Evolutionary conservation across 441 rosid species (phyloP), one percentile per base, ranked within the genome.

Genomic region (Mallotus repandus): DNA sequence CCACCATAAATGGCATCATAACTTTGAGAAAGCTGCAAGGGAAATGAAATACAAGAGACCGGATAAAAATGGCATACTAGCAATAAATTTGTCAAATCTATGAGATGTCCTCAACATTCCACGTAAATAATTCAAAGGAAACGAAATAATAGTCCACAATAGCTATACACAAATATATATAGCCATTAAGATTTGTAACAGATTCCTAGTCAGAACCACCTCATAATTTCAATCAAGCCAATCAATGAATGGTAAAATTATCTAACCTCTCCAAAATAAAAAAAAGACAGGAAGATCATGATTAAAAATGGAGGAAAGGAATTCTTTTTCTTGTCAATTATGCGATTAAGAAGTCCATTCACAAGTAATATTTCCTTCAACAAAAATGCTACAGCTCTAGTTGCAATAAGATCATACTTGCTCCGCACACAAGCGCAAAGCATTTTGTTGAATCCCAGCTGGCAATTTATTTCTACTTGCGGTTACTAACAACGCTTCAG

Each of bases 1-100:
- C 99, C 99, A 73, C 97, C 98, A 60, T 66, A 87, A 74, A 60
- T 65, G 5, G 94, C 80, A 79, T 95, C 99, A 61, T 89, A 95
- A 80, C 86, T 91, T 64, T 75, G 74, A 38, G 96, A 92, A 80
- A 94, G 91, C 99, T 94, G 83, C 63, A 79, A 85, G n/a, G 70
- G 50, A 73, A 76, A 66, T 32, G 22, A 29, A 60, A 55, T n/a
- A 75, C 55, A 48, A 50, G 65, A 65, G 50, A 7, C 59, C 41
- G 50, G 54, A 64, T n/a, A 19, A 22, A 22, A 22, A 48, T 19
- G 10, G 21, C 41, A 56, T 48, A 65, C 58, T 29, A 29, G n/a
- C 6, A 38, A 38, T 38, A 38, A 38, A 38, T 38, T 38, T 38
- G 41, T 38, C 7, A 38, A 38, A 38, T 38, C 41, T 38, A 19